Conservation (phyloP, 2,329 filamentous ascomycete species). For the Magnaporthiopsis poae region DNA sequence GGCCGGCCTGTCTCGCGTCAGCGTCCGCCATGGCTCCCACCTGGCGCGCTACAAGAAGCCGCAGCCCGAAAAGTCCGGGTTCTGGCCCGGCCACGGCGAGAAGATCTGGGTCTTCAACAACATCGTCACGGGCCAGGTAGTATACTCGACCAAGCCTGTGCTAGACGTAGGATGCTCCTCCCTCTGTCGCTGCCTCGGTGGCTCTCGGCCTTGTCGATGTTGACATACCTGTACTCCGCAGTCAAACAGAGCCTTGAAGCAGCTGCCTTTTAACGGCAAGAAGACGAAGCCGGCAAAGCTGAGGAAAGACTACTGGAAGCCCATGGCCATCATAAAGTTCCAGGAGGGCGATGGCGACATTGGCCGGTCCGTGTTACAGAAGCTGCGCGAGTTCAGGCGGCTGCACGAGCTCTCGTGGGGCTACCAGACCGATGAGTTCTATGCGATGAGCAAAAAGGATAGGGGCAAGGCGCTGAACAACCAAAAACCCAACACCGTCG, state of each 20-base stretch:
- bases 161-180: slow-evolving; percentile 30
- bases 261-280: slow-evolving; percentile 55
- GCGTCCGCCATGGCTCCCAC: slow-evolving; percentile 28
- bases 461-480: slow-evolving; percentile 46
- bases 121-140: slow-evolving; percentile 38
- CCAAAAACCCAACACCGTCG: slow-evolving; percentile 52
- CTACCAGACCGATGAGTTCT: slow-evolving; percentile 29
- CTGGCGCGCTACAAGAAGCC: slow-evolving; percentile 17
- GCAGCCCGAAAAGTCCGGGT: slow-evolving; percentile 17
- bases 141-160: slow-evolving; percentile 40
- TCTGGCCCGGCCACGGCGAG: slow-evolving; percentile 39
- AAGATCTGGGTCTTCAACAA: slow-evolving; percentile 48
- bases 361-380: slow-evolving; percentile 51
- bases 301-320: slow-evolving; percentile 58
- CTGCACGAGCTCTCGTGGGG: slow-evolving; percentile 55
- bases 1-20: slow-evolving; percentile 29
- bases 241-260: slow-evolving; percentile 20
- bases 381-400: slow-evolving; percentile 53
- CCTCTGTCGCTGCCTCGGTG: too few species aligned
- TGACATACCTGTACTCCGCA: slow-evolving; percentile 8
- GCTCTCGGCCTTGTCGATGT: not conserved
- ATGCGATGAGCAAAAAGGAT: slow-evolving; percentile 30
- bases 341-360: slow-evolving; percentile 39
- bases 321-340: slow-evolving; percentile 51
- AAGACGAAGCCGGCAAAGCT: slow-evolving; percentile 54